These are phyloP conservation scores for Xylariaceae sp. DNA, from an alignment of 2,329 filamentous ascomycete species.

Conservation along the genomic window DNA sequence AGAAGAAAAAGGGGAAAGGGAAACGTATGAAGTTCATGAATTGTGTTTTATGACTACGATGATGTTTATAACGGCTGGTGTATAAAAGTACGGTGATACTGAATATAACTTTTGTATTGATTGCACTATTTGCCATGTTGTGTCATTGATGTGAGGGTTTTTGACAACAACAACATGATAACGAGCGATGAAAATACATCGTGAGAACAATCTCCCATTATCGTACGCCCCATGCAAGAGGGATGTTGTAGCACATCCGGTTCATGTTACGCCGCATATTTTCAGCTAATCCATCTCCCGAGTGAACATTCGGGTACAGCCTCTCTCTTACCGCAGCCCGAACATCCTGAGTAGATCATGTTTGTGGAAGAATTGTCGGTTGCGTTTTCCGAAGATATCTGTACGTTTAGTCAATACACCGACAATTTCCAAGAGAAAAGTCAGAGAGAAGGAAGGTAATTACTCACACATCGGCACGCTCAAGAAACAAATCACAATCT, in stretches of 20 bases:
- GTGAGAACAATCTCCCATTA: too few relatives aligned
- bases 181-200: too few relatives aligned
- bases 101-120: background rate
- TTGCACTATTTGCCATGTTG: background rate
- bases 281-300: too few relatives aligned
- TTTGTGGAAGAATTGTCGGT: conserved; percentile 68
- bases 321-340: conserved; percentile 27
- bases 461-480: conserved; percentile 75
- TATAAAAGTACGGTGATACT: background rate
- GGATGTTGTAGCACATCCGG: too few relatives aligned
- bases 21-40: background rate
- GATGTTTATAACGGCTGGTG: too few relatives aligned
- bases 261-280: too few relatives aligned
- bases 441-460: background rate
- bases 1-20: background rate
- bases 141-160: too few relatives aligned
- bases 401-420: background rate
- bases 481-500: conserved; percentile 68
- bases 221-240: too few relatives aligned
- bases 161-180: too few relatives aligned
- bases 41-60: background rate
- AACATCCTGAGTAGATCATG: conserved; percentile 61
- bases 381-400: conserved; percentile 76
- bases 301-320: too few relatives aligned
- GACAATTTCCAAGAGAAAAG: too few relatives aligned